Evolutionary conservation across 306 rosid genomes (phyloP).

Genomic region (Mucuna pruriens): DNA sequence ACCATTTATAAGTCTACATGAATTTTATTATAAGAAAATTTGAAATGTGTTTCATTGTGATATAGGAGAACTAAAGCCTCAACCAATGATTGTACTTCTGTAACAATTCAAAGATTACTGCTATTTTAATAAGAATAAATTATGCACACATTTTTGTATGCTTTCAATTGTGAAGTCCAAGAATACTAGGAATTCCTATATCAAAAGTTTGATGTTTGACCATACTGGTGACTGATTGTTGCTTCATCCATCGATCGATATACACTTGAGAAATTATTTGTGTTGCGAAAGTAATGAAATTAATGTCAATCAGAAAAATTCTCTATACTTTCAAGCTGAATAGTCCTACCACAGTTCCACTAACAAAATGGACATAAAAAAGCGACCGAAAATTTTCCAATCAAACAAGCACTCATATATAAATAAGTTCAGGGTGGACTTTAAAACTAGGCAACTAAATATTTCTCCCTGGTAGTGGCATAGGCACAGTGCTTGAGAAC

Average conservation of each 20-base stretch:
- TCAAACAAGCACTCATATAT: conserved; percentile 7
- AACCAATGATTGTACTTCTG: background rate
- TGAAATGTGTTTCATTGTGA: background rate
- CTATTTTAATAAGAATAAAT: background rate
- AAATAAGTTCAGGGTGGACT: conserved; percentile 15
- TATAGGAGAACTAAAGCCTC: background rate
- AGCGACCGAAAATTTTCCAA: conserved; percentile 4
- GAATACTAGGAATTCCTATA: background rate
- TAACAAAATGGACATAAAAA: conserved; percentile 19
- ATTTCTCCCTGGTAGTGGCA: conserved; percentile 13
- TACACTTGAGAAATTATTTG: conserved; percentile 13
- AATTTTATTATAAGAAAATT: background rate
- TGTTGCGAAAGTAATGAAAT: conserved; percentile 22
- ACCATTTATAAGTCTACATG: background rate
- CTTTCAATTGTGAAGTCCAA: background rate
- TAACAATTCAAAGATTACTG: background rate
- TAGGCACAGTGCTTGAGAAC: conserved; percentile 14
- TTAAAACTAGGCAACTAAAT: background rate
- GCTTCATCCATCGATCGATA: background rate
- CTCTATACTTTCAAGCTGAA: conserved; percentile 24
- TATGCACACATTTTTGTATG: background rate
- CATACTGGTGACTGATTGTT: background rate
- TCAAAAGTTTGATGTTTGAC: background rate
- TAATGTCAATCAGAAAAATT: conserved; percentile 11
- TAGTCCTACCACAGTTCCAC: conserved; percentile 15